These are phyloP conservation scores for Bidens hawaiensis DNA, from an alignment of 140 eudicot genomes.

Conservation along the genomic window DNA sequence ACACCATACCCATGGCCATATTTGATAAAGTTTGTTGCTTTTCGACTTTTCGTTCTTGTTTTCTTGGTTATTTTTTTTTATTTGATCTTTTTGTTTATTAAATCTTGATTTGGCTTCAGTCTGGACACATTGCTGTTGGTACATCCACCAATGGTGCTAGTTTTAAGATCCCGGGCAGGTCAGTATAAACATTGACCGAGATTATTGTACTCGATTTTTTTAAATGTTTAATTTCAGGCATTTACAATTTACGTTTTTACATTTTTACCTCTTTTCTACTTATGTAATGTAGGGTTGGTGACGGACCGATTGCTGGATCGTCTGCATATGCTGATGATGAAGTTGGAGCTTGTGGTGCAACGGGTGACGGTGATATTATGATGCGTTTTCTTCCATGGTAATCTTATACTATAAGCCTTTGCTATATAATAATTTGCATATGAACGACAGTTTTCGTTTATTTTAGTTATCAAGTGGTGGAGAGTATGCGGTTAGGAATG, in stretches of 20 bases:
- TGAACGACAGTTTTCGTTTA: conserved; percentile 9
- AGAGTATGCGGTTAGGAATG: conserved; percentile 94
- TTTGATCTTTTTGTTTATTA: not conserved
- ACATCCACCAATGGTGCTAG: conserved; percentile 97
- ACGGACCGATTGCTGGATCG: conserved; percentile 95
- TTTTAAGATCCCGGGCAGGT: conserved; percentile 97
- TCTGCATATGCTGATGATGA: conserved; percentile 90
- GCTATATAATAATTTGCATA: not conserved
- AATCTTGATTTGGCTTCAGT: conserved; percentile 35
- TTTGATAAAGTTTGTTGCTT: conserved; percentile 59
- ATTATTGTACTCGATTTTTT: not conserved
- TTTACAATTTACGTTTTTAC: not conserved
- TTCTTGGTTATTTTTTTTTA: not conserved
- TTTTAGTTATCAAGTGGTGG: conserved; percentile 89
- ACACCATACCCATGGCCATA: conserved; percentile 90
- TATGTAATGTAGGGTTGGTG: conserved; percentile 70
- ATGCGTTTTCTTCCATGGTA: conserved; percentile 99
- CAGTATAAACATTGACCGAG: not conserved
- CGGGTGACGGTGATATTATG: conserved; percentile 98
- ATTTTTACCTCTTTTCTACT: not conserved
- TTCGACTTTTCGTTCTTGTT: not conserved
- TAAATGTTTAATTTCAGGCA: not conserved
- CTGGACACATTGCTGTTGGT: conserved; percentile 89
- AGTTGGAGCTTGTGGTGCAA: conserved; percentile 97
- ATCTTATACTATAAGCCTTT: not conserved